Percentiles rank a stretch among this genome's conserved stretches.
Conservation (phyloP, 2,329 filamentous ascomycete species). For the Exophiala sp. region DNA sequence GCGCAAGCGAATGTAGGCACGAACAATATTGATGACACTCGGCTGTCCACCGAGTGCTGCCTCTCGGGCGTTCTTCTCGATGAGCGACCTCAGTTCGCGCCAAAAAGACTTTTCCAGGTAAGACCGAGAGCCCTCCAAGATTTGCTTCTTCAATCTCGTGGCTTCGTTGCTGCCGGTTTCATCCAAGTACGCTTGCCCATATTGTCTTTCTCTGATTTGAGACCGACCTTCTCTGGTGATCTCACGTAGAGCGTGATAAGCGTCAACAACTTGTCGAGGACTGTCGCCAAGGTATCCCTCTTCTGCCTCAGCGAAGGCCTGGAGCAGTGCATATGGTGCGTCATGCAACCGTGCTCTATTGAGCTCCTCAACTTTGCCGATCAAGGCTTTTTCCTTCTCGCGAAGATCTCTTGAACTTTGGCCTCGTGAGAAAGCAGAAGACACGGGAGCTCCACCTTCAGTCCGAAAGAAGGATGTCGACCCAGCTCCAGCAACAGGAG, state of each 20-base stretch:
- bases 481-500: constrained; percentile 60
- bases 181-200: constrained; percentile 69
- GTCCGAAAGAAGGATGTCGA: constrained; percentile 53
- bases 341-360: constrained; percentile 66
- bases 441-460: constrained; percentile 55
- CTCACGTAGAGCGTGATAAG: constrained; percentile 72
- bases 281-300: constrained; percentile 63
- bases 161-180: constrained; percentile 57
- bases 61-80: constrained; percentile 78
- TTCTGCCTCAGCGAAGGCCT: constrained; percentile 71
- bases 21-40: constrained; percentile 81
- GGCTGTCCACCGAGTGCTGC: constrained; percentile 85
- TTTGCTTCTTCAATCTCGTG: constrained; percentile 66
- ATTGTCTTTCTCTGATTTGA: constrained; percentile 68
- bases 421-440: constrained; percentile 47
- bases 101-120: constrained; percentile 80
- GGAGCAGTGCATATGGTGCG: constrained; percentile 64
- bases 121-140: constrained; percentile 69
- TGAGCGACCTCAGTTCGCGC: constrained; percentile 66
- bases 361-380: constrained; percentile 70
- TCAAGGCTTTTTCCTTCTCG: constrained; percentile 77
- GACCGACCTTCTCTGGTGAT: constrained; percentile 70
- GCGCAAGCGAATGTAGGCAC: constrained; percentile 81
- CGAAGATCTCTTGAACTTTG: constrained; percentile 69
- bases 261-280: constrained; percentile 68